Evolutionary conservation across 2,329 filamentous ascomycete species (phyloP), one percentile per base, ranked within the genome.

Genomic region (Elsinoe perseae): DNA sequence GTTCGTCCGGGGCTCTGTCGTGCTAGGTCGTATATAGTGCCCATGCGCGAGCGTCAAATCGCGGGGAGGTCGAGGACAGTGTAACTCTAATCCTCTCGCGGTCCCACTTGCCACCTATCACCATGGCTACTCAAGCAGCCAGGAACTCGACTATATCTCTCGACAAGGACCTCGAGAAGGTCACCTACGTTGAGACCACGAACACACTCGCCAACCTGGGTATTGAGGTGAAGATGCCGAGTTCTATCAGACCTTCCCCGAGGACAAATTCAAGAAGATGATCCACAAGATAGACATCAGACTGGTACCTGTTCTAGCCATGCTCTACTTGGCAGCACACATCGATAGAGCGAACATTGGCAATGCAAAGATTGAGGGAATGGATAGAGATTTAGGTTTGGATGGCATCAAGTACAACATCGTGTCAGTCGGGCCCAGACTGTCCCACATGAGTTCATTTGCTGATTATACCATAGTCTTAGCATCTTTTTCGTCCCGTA

Each of bases 221-320:
- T 12, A 34, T 65, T 58, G 59, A 1, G 59, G 60, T 6, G 65
- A 68, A 46, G 62, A 64, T 42, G 52, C 61, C 52, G 60, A 58
- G n/a, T 64, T 64, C 38, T 60, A 55, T 25, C 58, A 60, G 2
- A 59, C 59, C 30, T 61, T 59, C 25, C 57, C 60, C 1, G 61
- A 61, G 50, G 62, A 55, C 59, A 59, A 53, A 1, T 48, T 43
- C 34, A 54, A 55, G 34, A 55, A 43, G 36, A 68, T 64, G 34
- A 25, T 55, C 12, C 21, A 36, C 1, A 55, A 55, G 21, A 30
- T 55, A 57, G 21, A 46, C 79, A 78, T 60, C 69, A 80, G 2
- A 69, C 80, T 60, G 79, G 79, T 65, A 79, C 77, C 61, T 69
- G 80, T 20, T 77, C 80, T 62, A 70, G 76, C 64, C n/a, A 18